Conservation (phyloP, 352 stramenopile genomes). For the Hyaloperonospora brassicae region DNA sequence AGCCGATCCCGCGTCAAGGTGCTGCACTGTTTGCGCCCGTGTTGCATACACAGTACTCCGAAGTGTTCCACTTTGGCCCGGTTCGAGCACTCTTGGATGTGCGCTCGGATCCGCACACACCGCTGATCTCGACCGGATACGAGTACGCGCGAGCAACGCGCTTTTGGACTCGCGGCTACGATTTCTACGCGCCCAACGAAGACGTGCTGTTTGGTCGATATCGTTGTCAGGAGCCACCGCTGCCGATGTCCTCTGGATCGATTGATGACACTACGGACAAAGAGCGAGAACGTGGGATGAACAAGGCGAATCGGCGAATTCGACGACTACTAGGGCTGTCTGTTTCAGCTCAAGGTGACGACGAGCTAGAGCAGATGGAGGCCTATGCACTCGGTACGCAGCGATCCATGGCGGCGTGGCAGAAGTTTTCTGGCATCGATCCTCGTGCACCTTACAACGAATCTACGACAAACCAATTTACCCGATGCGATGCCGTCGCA, state of each 20-base stretch:
- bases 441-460: constrained; percentile 52
- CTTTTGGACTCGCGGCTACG: constrained; percentile 82
- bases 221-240: constrained; percentile 31
- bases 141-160: constrained; percentile 73
- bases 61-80: constrained; percentile 75
- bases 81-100: constrained; percentile 48
- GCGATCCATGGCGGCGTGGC: constrained; percentile 52
- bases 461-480: constrained; percentile 85
- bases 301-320: constrained; percentile 53
- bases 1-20: constrained; percentile 34
- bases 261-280: constrained; percentile 16
- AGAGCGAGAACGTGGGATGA: constrained; percentile 13
- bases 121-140: constrained; percentile 46
- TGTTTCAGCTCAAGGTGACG: constrained; percentile 27
- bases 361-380: constrained; percentile 29
- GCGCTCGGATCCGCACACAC: constrained; percentile 66
- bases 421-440: constrained; percentile 58
- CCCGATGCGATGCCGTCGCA: constrained; percentile 36
- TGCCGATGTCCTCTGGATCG: constrained; percentile 13
- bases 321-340: constrained; percentile 47
- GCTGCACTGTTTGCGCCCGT: constrained; percentile 37
- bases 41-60: constrained; percentile 72
- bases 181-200: constrained; percentile 72
- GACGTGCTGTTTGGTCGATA: constrained; percentile 65
- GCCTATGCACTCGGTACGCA: constrained; percentile 38